These are phyloP conservation scores for Hemileia vastatrix DNA, from an alignment of 1,284 basidiomycete species.

Conservation along the genomic window DNA sequence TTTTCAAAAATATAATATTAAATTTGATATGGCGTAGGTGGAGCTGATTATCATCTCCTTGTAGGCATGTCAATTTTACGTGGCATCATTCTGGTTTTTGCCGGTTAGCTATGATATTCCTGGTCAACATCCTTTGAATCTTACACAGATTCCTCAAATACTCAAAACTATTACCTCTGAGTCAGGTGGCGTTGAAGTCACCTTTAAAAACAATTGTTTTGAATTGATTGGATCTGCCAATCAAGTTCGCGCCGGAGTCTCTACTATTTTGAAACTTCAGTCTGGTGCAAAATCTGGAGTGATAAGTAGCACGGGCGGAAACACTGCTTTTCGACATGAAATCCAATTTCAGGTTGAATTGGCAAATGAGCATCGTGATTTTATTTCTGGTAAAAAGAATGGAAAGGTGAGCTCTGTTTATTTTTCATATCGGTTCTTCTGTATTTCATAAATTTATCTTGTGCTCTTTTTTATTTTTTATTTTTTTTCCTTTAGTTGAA, in stretches of 20 bases:
- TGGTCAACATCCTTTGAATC: slow-evolving; percentile 63
- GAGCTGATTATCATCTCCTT: slow-evolving; percentile 24
- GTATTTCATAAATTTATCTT: no score
- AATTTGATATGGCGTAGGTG: not conserved
- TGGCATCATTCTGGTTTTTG: slow-evolving; percentile 89
- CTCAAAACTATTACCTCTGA: slow-evolving; percentile 75
- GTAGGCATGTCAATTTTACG: slow-evolving; percentile 88
- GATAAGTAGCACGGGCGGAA: slow-evolving; percentile 48
- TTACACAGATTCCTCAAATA: slow-evolving; percentile 70
- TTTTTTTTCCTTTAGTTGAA: slow-evolving; percentile 51
- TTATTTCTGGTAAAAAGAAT: slow-evolving; percentile 96
- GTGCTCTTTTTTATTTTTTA: no score
- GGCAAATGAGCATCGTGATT: slow-evolving; percentile 94
- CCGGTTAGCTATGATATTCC: slow-evolving; percentile 65
- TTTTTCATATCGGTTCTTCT: no score
- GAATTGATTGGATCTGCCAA: slow-evolving; percentile 93
- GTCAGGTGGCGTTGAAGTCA: slow-evolving; percentile 78
- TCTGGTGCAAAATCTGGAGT: not conserved
- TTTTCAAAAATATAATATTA: not conserved
- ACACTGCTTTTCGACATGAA: slow-evolving; percentile 81
- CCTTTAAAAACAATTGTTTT: slow-evolving; percentile 90
- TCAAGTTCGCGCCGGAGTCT: slow-evolving; percentile 76
- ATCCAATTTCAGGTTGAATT: slow-evolving; percentile 98
- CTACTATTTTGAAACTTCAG: slow-evolving; percentile 49
- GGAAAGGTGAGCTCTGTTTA: slow-evolving; percentile 57